Percentiles rank a stretch among this genome's conserved stretches.
Conservation (phyloP, 495 filamentous ascomycete species). For the Saxispiralis lemnorum region DNA sequence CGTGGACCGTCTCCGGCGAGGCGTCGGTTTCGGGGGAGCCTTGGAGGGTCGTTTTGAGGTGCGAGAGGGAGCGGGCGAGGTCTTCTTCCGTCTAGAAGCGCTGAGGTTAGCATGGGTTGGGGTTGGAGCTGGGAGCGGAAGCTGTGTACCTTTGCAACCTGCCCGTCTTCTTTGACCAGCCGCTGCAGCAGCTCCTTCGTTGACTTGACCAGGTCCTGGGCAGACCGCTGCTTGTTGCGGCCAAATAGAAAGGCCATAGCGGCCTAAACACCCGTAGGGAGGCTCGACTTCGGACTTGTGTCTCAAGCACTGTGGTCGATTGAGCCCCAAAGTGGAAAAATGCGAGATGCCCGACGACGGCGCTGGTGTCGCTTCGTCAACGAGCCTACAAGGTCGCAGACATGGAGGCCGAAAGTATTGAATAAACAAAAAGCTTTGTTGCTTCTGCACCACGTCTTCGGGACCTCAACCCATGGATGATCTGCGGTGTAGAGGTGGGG, state of each 20-base stretch:
- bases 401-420: too few relatives aligned
- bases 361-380: too few relatives aligned
- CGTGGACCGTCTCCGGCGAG: slow-evolving; percentile 67
- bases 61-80: slow-evolving; percentile 23
- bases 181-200: slow-evolving; percentile 39
- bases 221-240: slow-evolving; percentile 40
- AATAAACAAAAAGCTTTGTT: too few relatives aligned
- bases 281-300: neutral
- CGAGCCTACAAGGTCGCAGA: too few relatives aligned
- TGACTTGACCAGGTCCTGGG: slow-evolving; percentile 37
- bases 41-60: slow-evolving; percentile 27
- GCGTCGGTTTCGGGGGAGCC: slow-evolving; percentile 57
- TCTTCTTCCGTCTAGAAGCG: slow-evolving; percentile 25
- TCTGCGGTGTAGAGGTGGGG: too few relatives aligned
- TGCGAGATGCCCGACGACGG: neutral
- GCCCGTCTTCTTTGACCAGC: slow-evolving; percentile 23
- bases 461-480: too few relatives aligned
- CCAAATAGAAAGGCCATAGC: slow-evolving; percentile 85
- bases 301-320: neutral
- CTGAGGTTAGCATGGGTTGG: neutral
- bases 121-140: neutral
- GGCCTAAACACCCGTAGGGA: slow-evolving; percentile 1
- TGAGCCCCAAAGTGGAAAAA: neutral
- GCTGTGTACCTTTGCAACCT: slow-evolving; percentile 20
- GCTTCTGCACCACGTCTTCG: too few relatives aligned